Conservation (phyloP, 768 basidiomycete genomes). For the Serendipita sp. region DNA sequence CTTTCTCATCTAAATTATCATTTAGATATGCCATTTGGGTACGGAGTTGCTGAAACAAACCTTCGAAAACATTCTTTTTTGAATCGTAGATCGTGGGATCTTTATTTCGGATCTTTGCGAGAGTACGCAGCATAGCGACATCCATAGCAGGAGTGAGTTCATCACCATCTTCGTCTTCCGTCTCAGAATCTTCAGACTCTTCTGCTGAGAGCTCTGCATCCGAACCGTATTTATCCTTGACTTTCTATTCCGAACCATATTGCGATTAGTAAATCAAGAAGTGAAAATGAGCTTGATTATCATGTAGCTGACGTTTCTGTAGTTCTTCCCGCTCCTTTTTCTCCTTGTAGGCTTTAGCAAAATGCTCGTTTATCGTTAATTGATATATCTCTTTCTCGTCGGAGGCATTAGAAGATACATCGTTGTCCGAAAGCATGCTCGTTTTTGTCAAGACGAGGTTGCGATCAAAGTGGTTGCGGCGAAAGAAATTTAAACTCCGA, state of each 20-base stretch:
- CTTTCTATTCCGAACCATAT: slow-evolving; percentile 23
- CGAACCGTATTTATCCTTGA: slow-evolving; percentile 60
- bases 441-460: background rate
- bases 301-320: slow-evolving; percentile 34
- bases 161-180: slow-evolving; percentile 88
- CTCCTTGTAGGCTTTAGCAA: slow-evolving; percentile 67
- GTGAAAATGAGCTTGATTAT: background rate
- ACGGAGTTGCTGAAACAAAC: slow-evolving; percentile 24
- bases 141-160: slow-evolving; percentile 88
- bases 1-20: slow-evolving; percentile 42
- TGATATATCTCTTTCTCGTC: slow-evolving; percentile 26
- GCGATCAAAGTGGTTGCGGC: background rate
- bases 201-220: slow-evolving; percentile 19
- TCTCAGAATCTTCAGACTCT: slow-evolving; percentile 63
- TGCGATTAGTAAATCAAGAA: background rate
- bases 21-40: background rate
- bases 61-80: slow-evolving; percentile 59
- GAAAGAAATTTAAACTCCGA: background rate
- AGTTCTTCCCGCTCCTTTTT: slow-evolving; percentile 79
- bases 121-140: slow-evolving; percentile 81
- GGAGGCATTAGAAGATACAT: slow-evolving; percentile 17
- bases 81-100: slow-evolving; percentile 75
- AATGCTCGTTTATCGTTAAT: slow-evolving; percentile 57
- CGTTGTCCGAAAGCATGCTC: slow-evolving; percentile 19
- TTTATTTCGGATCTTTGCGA: slow-evolving; percentile 65